Percentiles rank a stretch among this genome's conserved stretches.
These are phyloP conservation scores for Citrus mangshanensis DNA, from an alignment of 345 rosid genomes.

Conservation along the genomic window DNA sequence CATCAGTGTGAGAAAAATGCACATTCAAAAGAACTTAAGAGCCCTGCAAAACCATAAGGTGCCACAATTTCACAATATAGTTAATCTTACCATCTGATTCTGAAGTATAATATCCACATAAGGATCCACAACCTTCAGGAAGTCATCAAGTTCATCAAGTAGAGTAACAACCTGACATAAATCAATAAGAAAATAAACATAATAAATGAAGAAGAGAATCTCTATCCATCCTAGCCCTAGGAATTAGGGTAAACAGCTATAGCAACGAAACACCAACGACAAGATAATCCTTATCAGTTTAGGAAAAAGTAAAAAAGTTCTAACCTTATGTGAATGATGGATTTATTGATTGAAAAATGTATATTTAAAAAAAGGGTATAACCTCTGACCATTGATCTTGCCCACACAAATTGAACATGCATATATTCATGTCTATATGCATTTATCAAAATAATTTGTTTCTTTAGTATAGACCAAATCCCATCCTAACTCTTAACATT, in stretches of 20 bases:
- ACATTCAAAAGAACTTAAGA: background rate
- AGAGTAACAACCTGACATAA: slow-evolving; percentile 49
- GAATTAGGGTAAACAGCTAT: background rate
- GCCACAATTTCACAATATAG: background rate
- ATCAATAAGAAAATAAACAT: background rate
- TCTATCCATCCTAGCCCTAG: background rate
- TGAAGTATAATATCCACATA: slow-evolving; percentile 75
- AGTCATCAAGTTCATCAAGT: slow-evolving; percentile 59
- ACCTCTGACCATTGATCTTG: background rate
- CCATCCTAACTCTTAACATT: background rate
- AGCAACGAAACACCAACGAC: background rate
- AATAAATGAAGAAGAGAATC: background rate
- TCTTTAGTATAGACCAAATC: background rate
- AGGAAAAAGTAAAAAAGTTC: background rate
- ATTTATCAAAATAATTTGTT: background rate
- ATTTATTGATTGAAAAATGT: background rate
- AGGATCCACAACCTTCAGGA: slow-evolving; percentile 74
- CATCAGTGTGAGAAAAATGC: background rate
- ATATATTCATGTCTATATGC: background rate
- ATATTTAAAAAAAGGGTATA: background rate
- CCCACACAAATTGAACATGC: background rate
- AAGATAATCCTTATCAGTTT: background rate
- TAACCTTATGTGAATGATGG: background rate
- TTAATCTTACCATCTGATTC: slow-evolving; percentile 60
- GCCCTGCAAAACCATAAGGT: background rate